Evolutionary conservation across 1,284 basidiomycete genomes (phyloP), one percentile per base, ranked within the genome.

Genomic region (Gymnopus androsaceus): DNA sequence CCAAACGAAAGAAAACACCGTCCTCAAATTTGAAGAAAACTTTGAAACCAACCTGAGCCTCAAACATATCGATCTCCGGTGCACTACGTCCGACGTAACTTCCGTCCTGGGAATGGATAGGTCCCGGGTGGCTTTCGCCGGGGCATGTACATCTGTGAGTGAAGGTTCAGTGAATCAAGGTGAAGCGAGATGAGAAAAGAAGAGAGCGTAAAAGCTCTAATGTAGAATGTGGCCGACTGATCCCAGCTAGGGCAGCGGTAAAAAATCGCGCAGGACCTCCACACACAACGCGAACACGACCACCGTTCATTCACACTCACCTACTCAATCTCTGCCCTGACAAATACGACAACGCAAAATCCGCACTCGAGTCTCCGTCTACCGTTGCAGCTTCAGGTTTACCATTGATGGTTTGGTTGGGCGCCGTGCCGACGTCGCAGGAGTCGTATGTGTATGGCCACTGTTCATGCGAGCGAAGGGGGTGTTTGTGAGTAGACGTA

Each of bases 1-100:
- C 46, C 47, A 17, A 75, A 52, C 19, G 21, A 56, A 21, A 47
- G 23, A 8, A n/a, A 44, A 45, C 7, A 33, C 31, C 19, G 34
- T 28, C 14, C 17, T 34, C 12, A 11, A 12, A 47, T n/a, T n/a
- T 12, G 21, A 19, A 21, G 62, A 37, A 37, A 17, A 54, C n/a
- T n/a, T 59, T 46, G 36, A 45, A n/a, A 40, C 42, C 21, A 31
- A 63, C 33, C 61, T 85, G 79, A 3, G 88, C 90, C 69, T 94
- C 90, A 57, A 93, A 79, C 44, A 92, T 75, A 72, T 93, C 90
- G 55, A 96, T 94, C 72, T 95, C 93, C 2, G 93, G 94, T 0
- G 92, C 90, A 0, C 85, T 79, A 33, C 94, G 82, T 6, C 90
- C 90, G 1, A 85, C 82, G 59, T 76, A 83, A 23, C 63, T 71